Conservation (phyloP, 1,284 basidiomycete genomes). For the Neonothopanus nambi region DNA sequence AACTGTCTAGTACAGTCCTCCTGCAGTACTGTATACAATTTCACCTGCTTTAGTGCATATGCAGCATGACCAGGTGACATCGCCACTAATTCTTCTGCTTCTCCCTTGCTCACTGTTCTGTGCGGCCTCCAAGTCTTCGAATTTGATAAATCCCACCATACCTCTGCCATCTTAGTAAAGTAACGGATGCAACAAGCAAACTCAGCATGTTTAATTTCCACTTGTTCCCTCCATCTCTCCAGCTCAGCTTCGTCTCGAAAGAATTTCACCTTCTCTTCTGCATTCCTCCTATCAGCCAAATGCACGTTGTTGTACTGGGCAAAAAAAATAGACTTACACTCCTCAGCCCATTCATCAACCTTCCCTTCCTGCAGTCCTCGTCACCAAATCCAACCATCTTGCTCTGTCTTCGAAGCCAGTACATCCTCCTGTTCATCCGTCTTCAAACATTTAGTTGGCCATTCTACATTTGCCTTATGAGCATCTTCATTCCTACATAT, state of each 20-base stretch:
- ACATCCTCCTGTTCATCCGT: no score
- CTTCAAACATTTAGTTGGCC: background rate
- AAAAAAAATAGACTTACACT: background rate
- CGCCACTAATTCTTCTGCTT: background rate
- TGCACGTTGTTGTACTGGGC: no score
- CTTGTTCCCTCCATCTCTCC: slow-evolving; percentile 27
- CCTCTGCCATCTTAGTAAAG: slow-evolving; percentile 16
- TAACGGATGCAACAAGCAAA: slow-evolving; percentile 20
- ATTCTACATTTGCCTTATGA: background rate
- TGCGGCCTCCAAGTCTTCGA: no score
- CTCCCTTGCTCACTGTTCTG: no score
- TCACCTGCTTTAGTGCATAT: slow-evolving; percentile 14
- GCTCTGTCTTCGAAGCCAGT: background rate
- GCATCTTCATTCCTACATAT: no score
- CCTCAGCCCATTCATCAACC: slow-evolving; percentile 2
- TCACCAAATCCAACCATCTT: slow-evolving; percentile 8
- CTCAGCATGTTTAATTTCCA: slow-evolving; percentile 26
- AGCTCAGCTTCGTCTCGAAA: slow-evolving; percentile 30
- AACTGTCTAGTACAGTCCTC: background rate
- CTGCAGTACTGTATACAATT: background rate
- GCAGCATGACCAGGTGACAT: slow-evolving; percentile 12
- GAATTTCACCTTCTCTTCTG: slow-evolving; percentile 23
- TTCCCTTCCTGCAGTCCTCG: background rate
- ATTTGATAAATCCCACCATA: slow-evolving; percentile 8
- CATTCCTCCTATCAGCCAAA: no score